Conservation (phyloP, 192 early-diverging fungal species). For the Linnemannia exigua region DNA sequence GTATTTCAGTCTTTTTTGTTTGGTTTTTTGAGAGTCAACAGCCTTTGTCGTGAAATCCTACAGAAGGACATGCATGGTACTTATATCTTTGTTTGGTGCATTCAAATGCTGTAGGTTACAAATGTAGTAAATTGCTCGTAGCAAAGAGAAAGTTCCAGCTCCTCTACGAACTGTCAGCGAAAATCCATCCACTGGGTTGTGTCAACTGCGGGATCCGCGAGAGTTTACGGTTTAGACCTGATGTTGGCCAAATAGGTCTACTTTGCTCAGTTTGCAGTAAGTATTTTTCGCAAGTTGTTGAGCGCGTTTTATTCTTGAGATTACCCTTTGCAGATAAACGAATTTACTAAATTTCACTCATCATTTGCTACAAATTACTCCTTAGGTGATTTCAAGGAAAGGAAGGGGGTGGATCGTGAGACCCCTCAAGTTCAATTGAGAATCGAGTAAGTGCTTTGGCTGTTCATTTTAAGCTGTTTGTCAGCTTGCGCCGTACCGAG, state of each 20-base stretch:
- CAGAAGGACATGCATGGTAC: no score
- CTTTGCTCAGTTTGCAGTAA: conserved; percentile 23
- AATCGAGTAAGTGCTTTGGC: conserved; percentile 11
- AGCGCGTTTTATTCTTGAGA: not conserved
- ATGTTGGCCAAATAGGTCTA: conserved; percentile 15
- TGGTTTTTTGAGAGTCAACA: no score
- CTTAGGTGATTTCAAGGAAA: conserved; percentile 17
- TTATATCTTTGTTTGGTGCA: no score
- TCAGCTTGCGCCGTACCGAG: not conserved
- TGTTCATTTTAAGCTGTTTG: not conserved
- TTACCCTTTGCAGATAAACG: no score
- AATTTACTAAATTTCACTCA: not conserved
- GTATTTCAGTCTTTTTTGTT: not conserved
- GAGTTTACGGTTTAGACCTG: conserved; percentile 6
- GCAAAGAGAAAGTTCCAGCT: conserved; percentile 45
- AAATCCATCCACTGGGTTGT: conserved; percentile 23
- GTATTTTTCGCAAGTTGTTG: not conserved
- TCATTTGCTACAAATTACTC: not conserved
- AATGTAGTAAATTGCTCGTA: conserved; percentile 23
- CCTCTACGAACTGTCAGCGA: conserved; percentile 26
- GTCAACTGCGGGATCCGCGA: conserved; percentile 31
- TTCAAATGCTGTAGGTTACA: not conserved
- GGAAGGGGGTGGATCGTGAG: conserved; percentile 5
- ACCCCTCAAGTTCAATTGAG: not conserved
- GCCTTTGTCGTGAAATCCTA: no score